These are phyloP conservation scores for Cutaneotrichosporon daszewskae DNA, from an alignment of 1,284 basidiomycete species.

Conservation along the genomic window DNA sequence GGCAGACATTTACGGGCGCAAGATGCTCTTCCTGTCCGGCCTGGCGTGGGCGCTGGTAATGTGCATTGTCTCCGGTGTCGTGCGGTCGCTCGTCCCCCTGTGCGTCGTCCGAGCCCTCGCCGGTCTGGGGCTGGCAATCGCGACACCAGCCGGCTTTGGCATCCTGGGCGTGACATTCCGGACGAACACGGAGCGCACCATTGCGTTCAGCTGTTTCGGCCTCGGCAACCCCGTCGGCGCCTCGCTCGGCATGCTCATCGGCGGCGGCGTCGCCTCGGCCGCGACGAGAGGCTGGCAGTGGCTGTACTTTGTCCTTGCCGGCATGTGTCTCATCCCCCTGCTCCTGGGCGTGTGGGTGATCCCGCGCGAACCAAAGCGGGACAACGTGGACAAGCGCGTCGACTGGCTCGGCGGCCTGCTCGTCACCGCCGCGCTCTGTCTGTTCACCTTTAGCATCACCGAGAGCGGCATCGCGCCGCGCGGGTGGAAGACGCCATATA, in stretches of 20 bases:
- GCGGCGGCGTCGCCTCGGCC: slow-evolving; percentile 21
- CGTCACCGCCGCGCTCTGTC: slow-evolving; percentile 27
- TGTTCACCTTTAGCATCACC: slow-evolving; percentile 31
- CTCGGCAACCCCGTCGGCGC: slow-evolving; percentile 29
- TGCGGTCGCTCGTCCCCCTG: slow-evolving; percentile 14
- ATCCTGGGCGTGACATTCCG: slow-evolving; percentile 35
- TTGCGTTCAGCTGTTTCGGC: slow-evolving; percentile 33
- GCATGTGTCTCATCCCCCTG: slow-evolving; percentile 27
- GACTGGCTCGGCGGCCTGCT: slow-evolving; percentile 33
- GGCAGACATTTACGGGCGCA: slow-evolving; percentile 45
- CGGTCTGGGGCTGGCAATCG: slow-evolving; percentile 20
- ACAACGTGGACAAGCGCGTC: slow-evolving; percentile 16
- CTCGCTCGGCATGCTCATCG: slow-evolving; percentile 24
- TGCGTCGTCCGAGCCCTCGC: slow-evolving; percentile 24
- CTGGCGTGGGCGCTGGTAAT: slow-evolving; percentile 12
- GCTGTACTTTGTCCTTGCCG: slow-evolving; percentile 37
- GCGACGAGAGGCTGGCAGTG: slow-evolving; percentile 14
- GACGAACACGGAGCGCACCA: slow-evolving; percentile 29
- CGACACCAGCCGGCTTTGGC: slow-evolving; percentile 32
- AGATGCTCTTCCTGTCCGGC: slow-evolving; percentile 39
- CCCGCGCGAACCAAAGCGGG: slow-evolving; percentile 20
- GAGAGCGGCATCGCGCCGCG: slow-evolving; percentile 19
- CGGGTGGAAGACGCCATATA: slow-evolving; percentile 31
- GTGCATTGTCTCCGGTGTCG: slow-evolving; percentile 22
- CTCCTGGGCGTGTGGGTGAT: slow-evolving; percentile 27